Evolutionary conservation across 2,329 filamentous ascomycete species (phyloP).

Genomic region (Amphichorda felina): DNA sequence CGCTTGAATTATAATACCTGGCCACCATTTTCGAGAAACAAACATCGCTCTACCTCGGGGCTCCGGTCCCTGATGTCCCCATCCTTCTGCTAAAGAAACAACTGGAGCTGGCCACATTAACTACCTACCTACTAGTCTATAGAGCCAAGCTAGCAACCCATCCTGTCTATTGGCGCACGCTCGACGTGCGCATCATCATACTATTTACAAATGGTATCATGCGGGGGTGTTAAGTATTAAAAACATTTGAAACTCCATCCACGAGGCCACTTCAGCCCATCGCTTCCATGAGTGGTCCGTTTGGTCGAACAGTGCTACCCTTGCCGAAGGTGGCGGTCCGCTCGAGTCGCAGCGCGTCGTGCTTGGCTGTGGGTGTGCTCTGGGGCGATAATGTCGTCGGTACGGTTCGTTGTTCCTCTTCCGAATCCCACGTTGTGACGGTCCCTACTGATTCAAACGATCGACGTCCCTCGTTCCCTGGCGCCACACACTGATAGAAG

Average conservation of each 20-base stretch:
- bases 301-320: too few relatives aligned
- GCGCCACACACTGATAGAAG: constrained; percentile 45
- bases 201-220: constrained; percentile 4
- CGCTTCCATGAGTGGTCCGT: too few relatives aligned
- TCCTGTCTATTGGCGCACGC: constrained; percentile 1
- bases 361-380: constrained; percentile 26
- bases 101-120: too few relatives aligned
- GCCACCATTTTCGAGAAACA: too few relatives aligned
- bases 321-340: constrained; percentile 17
- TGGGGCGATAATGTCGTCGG: constrained; percentile 38
- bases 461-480: constrained; percentile 14
- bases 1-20: too few relatives aligned
- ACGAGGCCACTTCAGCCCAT: background rate
- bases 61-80: too few relatives aligned
- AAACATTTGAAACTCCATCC: background rate
- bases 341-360: constrained; percentile 26
- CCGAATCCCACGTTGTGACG: constrained; percentile 37
- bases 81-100: too few relatives aligned
- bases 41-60: too few relatives aligned
- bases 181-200: constrained; percentile 1
- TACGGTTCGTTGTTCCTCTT: constrained; percentile 29
- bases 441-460: constrained; percentile 31
- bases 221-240: background rate
- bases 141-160: too few relatives aligned
- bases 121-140: too few relatives aligned